Evolutionary conservation across 2,329 filamentous ascomycete species (phyloP), one percentile per base, ranked within the genome.

Genomic region (Mollisia scopiformis): DNA sequence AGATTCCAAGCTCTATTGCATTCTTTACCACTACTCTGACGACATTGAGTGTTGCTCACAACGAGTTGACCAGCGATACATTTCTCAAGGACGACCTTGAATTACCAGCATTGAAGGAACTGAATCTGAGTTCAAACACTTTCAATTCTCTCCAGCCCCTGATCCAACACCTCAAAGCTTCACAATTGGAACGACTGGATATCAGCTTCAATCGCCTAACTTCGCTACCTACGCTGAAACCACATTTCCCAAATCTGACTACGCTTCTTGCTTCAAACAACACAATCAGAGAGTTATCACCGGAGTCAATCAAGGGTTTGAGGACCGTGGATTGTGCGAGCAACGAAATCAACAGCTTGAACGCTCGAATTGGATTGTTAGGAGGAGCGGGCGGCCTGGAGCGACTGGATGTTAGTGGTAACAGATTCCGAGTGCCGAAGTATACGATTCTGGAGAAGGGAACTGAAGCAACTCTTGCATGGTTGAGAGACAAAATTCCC

Each of bases 361-460:
- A 95, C 62, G 90, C 93, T 0, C 86, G 88, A 7, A 82, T 98
- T 11, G 94, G 94, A 0, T 79, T 96, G 13, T 80, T 96, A 0
- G 88, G 88, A 25, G 88, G 88, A 1, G 72, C 71, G 39, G 80
- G 81, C 2, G 77, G 87, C 69, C 64, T 86, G 77, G 78, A 90
- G 81, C 75, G 84, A 57, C 78, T 97, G 10, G 89, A 96, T 51
- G 89, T 97, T 3, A 85, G 85, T 28, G 93, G 93, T 0, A 98
- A 98, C 73, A 83, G 88, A 31, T 98, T 98, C 77, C 84, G 92
- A 31, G 92, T 97, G 31, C 94, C 94, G 0, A 86, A 91, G 59
- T 93, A 90, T 79, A 90, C 90, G 64, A 84, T 97, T 6, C 78
- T 98, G 51, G 90, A 94, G 62, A 90, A 92, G 64, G 94, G 94